Base-by-base conservation (phyloP, 768 basidiomycete species). In the Hericium alpestre region DNA sequence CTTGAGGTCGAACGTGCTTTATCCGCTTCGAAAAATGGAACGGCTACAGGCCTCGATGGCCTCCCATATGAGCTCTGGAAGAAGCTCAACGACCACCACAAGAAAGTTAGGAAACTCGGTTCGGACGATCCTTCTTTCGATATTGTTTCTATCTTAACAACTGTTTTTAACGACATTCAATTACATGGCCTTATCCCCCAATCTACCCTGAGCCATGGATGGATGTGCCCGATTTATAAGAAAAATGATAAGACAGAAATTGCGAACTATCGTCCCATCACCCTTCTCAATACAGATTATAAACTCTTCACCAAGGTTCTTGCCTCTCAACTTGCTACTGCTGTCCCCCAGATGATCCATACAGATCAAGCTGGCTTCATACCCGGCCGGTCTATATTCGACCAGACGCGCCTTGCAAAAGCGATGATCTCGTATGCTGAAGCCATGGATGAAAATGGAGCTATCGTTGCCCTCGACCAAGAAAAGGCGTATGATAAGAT, bases 181-280 rank as follows among this genome's bases (percentile, higher is more conserved):
- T 16, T 2, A 1, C 22, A 53, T 1, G 51, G 58, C 0, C 22
- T 25, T 0, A 4, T 22, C 2, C 6, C 13, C 1, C 2, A 18
- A 1, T n/a, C 58, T 0, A 15, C 38, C 18, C 78, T 73, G 50
- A 23, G 67, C 0, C 48, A 65, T 5, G 75, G 74, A 0, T 66
- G 64, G 63, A 65, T 70, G 56, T 66, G 72, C 65, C 74, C 70
- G 0, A 27, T 78, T 0, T 77, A 72, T 55, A 78, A 78, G 38
- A 77, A 77, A 46, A 69, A 64, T 4, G 62, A 64, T 43, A 12
- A 23, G n/a, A 23, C 37, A 1, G 46, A 59, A 0, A 59, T 63
- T 13, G 53, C 15, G 2, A 61, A 61, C 41, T 63, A 63, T 41
- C 37, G 62, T 4, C 64, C 64, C 0, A 65, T 65, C 2, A 65